Conservation (phyloP, 73 alveolate species). For the Symbiodinium natans region DNA sequence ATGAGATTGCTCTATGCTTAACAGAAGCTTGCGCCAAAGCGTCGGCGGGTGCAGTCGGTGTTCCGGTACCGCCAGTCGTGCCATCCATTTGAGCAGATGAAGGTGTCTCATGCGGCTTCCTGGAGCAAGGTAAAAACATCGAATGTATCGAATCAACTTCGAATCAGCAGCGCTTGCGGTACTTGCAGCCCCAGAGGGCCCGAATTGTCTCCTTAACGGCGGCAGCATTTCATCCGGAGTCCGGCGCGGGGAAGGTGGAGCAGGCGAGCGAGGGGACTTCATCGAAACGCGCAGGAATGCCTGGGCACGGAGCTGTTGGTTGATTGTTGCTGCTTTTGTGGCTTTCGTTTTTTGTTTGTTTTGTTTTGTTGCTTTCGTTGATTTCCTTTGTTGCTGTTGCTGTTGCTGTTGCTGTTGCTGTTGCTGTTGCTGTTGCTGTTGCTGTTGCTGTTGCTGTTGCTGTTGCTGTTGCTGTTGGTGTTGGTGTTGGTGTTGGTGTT, state of each 20-base stretch:
- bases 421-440: too few relatives aligned
- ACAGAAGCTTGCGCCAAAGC: background rate
- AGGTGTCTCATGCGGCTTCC: conserved; percentile 51
- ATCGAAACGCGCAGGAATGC: conserved; percentile 74
- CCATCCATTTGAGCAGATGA: conserved; percentile 43
- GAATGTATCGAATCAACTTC: background rate
- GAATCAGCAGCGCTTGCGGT: too few relatives aligned
- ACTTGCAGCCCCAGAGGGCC: too few relatives aligned
- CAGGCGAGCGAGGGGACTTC: conserved; percentile 89
- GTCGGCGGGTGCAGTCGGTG: conserved; percentile 50
- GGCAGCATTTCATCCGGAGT: conserved; percentile 62
- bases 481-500: too few relatives aligned
- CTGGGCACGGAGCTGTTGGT: background rate
- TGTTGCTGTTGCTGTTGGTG: too few relatives aligned
- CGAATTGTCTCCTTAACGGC: conserved; percentile 20
- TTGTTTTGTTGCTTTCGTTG: too few relatives aligned
- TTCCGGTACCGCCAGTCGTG: conserved; percentile 86
- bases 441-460: too few relatives aligned
- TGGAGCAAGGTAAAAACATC: background rate
- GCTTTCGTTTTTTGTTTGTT: background rate
- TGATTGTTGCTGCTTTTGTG: background rate
- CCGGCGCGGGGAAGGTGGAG: conserved; percentile 53
- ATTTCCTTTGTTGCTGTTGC: too few relatives aligned
- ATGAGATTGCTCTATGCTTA: background rate
- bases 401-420: too few relatives aligned